Conservation (phyloP, 352 stramenopile species). For the Phytophthora rubi region DNA sequence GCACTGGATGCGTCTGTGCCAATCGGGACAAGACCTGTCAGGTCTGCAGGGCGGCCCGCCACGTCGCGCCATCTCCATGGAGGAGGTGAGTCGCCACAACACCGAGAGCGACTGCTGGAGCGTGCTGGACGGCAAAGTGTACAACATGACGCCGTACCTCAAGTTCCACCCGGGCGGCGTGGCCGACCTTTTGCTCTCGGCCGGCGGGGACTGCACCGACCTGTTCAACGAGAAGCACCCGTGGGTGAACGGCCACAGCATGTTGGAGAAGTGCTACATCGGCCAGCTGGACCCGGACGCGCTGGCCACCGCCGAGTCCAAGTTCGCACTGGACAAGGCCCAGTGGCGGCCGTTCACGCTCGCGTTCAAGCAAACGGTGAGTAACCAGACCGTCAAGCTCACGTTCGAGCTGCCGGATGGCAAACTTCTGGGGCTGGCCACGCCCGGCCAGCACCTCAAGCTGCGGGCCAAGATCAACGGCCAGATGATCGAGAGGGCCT, state of each 20-base stretch:
- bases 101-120: slow-evolving; percentile 94
- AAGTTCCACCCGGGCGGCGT: slow-evolving; percentile 97
- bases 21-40: slow-evolving; percentile 86
- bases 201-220: slow-evolving; percentile 94
- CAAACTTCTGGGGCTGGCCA: slow-evolving; percentile 72
- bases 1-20: slow-evolving; percentile 94
- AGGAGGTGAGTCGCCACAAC: slow-evolving; percentile 90
- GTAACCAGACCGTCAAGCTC: slow-evolving; percentile 68
- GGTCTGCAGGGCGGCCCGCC: slow-evolving; percentile 67
- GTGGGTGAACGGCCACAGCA: slow-evolving; percentile 94
- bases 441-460: slow-evolving; percentile 84
- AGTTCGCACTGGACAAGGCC: slow-evolving; percentile 63
- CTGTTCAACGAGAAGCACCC: slow-evolving; percentile 98
- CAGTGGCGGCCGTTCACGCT: slow-evolving; percentile 78
- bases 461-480: slow-evolving; percentile 78
- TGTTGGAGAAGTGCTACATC: slow-evolving; percentile 91
- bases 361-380: slow-evolving; percentile 61
- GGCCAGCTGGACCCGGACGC: slow-evolving; percentile 69
- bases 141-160: slow-evolving; percentile 98
- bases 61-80: slow-evolving; percentile 69
- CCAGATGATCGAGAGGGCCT: slow-evolving; percentile 76
- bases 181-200: slow-evolving; percentile 90
- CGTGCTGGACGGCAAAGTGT: slow-evolving; percentile 91
- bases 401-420: slow-evolving; percentile 74
- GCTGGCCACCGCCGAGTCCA: slow-evolving; percentile 34